phyloP scores from a whole-genome alignment of 495 filamentous ascomycete species.

The Penicillium angulare region DNA sequence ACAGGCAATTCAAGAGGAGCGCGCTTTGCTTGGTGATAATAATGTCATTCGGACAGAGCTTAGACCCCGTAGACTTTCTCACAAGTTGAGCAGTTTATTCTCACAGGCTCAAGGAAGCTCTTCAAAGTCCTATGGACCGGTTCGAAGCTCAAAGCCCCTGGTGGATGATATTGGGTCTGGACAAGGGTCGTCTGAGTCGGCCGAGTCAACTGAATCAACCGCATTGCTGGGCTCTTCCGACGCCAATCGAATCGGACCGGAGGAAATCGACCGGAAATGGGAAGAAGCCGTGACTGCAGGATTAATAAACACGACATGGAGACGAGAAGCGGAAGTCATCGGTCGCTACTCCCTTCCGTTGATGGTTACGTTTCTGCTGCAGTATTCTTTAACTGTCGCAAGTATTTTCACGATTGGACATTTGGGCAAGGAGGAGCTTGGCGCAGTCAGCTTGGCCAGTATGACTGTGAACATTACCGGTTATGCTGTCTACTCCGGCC shows the following conservation, averaged over 20 bases:
- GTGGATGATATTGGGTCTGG: too few relatives aligned
- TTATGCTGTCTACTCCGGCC: conserved; percentile 68
- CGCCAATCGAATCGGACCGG: conserved; percentile 28
- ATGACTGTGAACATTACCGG: conserved; percentile 75
- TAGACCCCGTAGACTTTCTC: conserved; percentile 23
- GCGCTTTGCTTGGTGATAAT: conserved; percentile 75
- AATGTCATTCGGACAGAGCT: conserved; percentile 67
- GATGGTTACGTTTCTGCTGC: conserved; percentile 69
- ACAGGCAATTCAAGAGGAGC: conserved; percentile 67
- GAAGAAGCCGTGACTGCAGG: conserved; percentile 72
- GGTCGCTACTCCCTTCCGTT: conserved; percentile 61
- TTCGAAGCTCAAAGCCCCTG: conserved; percentile 12
- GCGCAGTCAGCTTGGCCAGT: conserved; percentile 62
- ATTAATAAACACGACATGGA: conserved; percentile 78
- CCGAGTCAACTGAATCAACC: conserved; percentile 52
- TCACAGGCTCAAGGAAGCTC: conserved; percentile 8
- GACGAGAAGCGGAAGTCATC: conserved; percentile 72
- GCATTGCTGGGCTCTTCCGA: conserved; percentile 41
- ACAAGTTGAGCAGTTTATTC: conserved; percentile 29
- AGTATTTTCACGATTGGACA: conserved; percentile 69
- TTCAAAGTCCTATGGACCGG: conserved; percentile 11
- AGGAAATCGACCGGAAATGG: conserved; percentile 64
- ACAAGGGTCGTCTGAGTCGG: too few relatives aligned
- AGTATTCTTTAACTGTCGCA: conserved; percentile 71
- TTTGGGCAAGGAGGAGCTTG: conserved; percentile 61